Base-by-base conservation (phyloP, 2,329 filamentous ascomycete genomes). In the Penicillium sp. region DNA sequence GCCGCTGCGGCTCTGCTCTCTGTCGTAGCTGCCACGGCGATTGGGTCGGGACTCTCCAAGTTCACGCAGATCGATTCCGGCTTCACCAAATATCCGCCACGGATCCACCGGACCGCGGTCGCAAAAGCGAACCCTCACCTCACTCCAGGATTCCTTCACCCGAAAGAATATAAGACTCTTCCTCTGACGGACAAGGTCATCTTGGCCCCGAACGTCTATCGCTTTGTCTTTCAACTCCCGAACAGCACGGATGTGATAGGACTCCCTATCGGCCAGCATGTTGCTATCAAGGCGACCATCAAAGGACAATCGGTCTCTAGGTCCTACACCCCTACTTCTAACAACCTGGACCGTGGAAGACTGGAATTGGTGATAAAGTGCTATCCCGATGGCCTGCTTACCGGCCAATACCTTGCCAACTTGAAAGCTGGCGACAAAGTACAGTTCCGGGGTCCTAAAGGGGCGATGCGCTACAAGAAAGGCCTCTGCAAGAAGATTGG, bases 181-280 rank as follows among this genome's bases (percentile, higher is more conserved):
- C 78, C 80, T 0, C 73, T 86, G 1, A 39, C 56, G 18, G 71
- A 71, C 31, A 60, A 63, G 2, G n/a, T n/a, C 44, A 54, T 4
- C 50, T 74, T 10, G n/a, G 60, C 70, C 1, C 50, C 68, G 0
- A 71, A 63, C 43, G 70, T 71, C 0, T 83, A 78, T 68, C 76
- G 76, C 22, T 75, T 83, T 10, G 70, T 75, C 6, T 85, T 86
- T 41, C 70, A 75, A 31, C 75, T 86, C 2, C 83, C 84, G 0
- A 74, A 72, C 0, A 62, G 71, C 0, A 65, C 68, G 9, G 76
- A 78, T 2, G 73, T 83, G 0, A 76, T 85, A 2, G 83, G 84
- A 1, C 75, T 87, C 9, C 84, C 84, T 0, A 83, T 81, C 7
- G 84, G 84, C 5, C 83, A 86, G 65, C 84, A 86, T 61, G 77